Conservation (phyloP, 345 rosid species). For the Citrus hindsii region DNA sequence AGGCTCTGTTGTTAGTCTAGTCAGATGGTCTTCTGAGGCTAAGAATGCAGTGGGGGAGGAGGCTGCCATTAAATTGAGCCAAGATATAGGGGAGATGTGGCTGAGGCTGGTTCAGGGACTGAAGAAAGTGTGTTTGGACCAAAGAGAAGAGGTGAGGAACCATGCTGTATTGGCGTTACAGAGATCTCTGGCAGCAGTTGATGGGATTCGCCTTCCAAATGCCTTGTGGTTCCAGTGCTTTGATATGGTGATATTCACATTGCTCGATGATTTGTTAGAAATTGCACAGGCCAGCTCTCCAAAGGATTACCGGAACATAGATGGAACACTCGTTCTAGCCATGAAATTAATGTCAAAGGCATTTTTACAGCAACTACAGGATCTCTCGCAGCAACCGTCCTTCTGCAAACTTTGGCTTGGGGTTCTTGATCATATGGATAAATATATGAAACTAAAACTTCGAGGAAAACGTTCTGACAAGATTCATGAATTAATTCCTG, state of each 20-base stretch:
- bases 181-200: slow-evolving; percentile 43
- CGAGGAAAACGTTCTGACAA: slow-evolving; percentile 57
- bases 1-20: slow-evolving; percentile 59
- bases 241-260: slow-evolving; percentile 49
- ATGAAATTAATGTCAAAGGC: slow-evolving; percentile 56
- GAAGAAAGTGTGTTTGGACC: slow-evolving; percentile 54
- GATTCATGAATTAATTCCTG: slow-evolving; percentile 54
- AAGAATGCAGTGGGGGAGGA: slow-evolving; percentile 41
- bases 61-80: slow-evolving; percentile 43
- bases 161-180: slow-evolving; percentile 56
- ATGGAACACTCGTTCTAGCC: slow-evolving; percentile 59
- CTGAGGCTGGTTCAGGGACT: slow-evolving; percentile 58
- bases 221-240: slow-evolving; percentile 68
- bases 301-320: slow-evolving; percentile 50
- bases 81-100: slow-evolving; percentile 81
- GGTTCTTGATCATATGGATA: slow-evolving; percentile 56
- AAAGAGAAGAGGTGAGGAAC: slow-evolving; percentile 70
- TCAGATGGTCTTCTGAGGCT: slow-evolving; percentile 66
- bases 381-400: slow-evolving; percentile 52
- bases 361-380: slow-evolving; percentile 53
- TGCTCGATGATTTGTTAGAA: slow-evolving; percentile 53
- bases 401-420: slow-evolving; percentile 72
- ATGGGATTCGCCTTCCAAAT: slow-evolving; percentile 44
- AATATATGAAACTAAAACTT: slow-evolving; percentile 52
- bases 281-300: slow-evolving; percentile 36